Evolutionary conservation across 495 filamentous ascomycete species (phyloP), one percentile per base, ranked within the genome.

Genomic region (Daldinia childiae): DNA sequence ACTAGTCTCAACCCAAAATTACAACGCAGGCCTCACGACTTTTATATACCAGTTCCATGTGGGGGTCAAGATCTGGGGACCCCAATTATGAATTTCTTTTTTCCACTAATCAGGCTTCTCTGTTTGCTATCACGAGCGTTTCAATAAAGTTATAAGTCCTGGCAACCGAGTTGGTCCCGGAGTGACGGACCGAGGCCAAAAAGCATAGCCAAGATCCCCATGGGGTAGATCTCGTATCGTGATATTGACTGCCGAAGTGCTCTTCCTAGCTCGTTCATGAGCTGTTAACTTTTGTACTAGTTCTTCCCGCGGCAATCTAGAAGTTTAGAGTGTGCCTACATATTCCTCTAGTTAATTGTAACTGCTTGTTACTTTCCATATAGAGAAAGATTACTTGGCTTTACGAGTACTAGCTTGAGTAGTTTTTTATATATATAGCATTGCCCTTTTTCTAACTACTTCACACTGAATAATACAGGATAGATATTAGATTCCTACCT

Each of bases 61-160:
- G 69, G 69, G 69, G 69, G 63, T 67, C 59, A 29, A 14, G 59
- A 36, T 60, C 43, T 39, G 58, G 58, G 58, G 45, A 19, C 48
- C 19, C 59, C 69, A 66, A 50, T 36, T 36, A 39, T 43, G 43
- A 55, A 58, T 11, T 51, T 51, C 8, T 4, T 63, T 64, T 60
- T 63, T 67, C 69, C 69, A 72, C 69, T 41, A 72, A 55, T 72
- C 50, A 64, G 38, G 32, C 59, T 9, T 48, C 64, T 32, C 57
- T 34, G 34, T 71, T 71, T 66, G 17, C 39, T 19, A 15, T 60
- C 52, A 67, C 58, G 58, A 72, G 30, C 39, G n/a, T 58, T 26
- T 21, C 62, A 36, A 65, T 4, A 56, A 69, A 15, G 60, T 19
- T 56, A 61, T 56, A 19, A 39, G 27, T 52, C 30, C 15, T 61